A percentile compares a stretch with the other conserved stretches of the same genome.
phyloP scores from a whole-genome alignment of 2,329 filamentous ascomycete genomes.

The Didymella pinodella region DNA sequence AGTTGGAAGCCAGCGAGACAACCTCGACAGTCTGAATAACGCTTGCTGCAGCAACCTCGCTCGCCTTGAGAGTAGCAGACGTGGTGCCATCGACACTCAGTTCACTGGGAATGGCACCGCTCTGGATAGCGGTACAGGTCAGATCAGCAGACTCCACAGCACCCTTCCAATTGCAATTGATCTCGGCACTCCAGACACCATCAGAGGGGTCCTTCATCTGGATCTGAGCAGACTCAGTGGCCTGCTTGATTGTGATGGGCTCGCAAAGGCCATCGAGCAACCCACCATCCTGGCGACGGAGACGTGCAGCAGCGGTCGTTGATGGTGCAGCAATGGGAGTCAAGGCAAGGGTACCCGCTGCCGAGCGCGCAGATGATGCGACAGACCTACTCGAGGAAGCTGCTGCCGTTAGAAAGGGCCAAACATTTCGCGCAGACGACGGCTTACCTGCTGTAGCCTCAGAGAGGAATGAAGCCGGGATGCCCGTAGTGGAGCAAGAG shows the following conservation, averaged over 20 bases:
- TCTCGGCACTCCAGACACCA: constrained; percentile 30
- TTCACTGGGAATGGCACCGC: constrained; percentile 19
- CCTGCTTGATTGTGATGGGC: constrained; percentile 38
- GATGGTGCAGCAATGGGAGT: constrained; percentile 21
- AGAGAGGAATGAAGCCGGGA: constrained; percentile 16
- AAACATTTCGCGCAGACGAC: neutral
- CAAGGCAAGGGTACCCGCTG: constrained; percentile 8
- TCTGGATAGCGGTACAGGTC: constrained; percentile 31
- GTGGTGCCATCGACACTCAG: neutral
- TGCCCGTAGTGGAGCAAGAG: constrained; percentile 26
- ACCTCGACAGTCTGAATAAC: constrained; percentile 23
- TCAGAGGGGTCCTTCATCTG: constrained; percentile 33
- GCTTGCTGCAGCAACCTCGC: constrained; percentile 14
- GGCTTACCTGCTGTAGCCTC: constrained; percentile 5
- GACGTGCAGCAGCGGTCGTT: constrained; percentile 27
- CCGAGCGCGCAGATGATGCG: neutral
- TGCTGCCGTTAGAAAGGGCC: neutral
- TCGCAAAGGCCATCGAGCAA: constrained; percentile 26
- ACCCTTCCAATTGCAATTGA: constrained; percentile 36
- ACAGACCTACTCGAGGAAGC: constrained; percentile 3
- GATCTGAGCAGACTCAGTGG: constrained; percentile 28
- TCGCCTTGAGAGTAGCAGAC: constrained; percentile 11
- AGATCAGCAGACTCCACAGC: constrained; percentile 31
- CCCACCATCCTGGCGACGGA: constrained; percentile 27
- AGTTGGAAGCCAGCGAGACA: constrained; percentile 24